A percentile compares a stretch with the other conserved stretches of the same genome.
Evolutionary conservation across 306 rosid species (phyloP).

Genomic region (Abrus pulchellus): DNA sequence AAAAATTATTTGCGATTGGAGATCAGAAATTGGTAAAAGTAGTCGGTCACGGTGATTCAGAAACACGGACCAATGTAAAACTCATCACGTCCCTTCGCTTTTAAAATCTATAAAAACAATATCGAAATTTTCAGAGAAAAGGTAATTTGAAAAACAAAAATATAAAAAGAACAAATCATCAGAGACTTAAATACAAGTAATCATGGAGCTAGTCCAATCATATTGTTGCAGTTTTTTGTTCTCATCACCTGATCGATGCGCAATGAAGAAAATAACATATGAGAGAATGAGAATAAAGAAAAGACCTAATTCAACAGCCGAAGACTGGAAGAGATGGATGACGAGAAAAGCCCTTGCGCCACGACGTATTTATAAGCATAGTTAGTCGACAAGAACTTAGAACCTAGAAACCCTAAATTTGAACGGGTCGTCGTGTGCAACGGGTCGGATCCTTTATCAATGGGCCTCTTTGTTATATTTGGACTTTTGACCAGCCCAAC

Average conservation of each 20-base stretch:
- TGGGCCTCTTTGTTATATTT: not conserved
- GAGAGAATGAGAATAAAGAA: not conserved
- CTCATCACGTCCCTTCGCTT: constrained; percentile 66
- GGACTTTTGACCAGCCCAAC: too few species aligned
- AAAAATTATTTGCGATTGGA: not conserved
- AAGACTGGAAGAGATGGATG: too few species aligned
- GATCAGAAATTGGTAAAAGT: constrained; percentile 68
- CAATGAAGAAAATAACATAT: too few species aligned
- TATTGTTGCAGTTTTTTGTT: constrained; percentile 82
- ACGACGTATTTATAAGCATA: constrained; percentile 11
- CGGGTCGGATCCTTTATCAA: not conserved
- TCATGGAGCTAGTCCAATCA: constrained; percentile 79
- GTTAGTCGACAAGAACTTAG: not conserved
- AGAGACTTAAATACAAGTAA: constrained; percentile 89
- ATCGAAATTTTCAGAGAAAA: too few species aligned
- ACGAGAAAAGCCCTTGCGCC: accelerated
- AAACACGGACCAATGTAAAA: constrained; percentile 77
- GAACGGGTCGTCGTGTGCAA: not conserved
- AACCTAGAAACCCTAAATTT: constrained; percentile 41
- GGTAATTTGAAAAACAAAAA: not conserved
- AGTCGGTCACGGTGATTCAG: constrained; percentile 75
- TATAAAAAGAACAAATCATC: constrained; percentile 52
- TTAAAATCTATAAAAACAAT: not conserved
- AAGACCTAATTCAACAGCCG: not conserved
- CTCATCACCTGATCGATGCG: constrained; percentile 67